Percentiles rank a stretch among this genome's conserved stretches.
Evolutionary conservation across 371 early-diverging fungal genomes (phyloP).

Genomic region (Haplosporangium sp.): DNA sequence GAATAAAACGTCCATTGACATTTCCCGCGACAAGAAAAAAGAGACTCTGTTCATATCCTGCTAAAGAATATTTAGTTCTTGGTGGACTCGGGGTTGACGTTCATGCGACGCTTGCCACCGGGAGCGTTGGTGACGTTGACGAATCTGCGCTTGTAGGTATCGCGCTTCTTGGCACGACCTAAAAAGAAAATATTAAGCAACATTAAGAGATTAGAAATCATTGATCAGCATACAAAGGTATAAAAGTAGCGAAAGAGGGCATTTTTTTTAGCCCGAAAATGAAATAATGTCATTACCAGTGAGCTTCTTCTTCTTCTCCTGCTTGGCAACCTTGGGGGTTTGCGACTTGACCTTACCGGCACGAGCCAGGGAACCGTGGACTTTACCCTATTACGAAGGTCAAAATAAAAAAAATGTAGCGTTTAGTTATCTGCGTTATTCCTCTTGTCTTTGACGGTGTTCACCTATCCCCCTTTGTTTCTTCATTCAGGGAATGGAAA

Average conservation of each 20-base stretch:
- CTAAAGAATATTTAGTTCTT: slow-evolving; percentile 49
- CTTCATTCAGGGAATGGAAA: no score
- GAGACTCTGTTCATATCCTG: slow-evolving; percentile 10
- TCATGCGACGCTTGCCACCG: slow-evolving; percentile 88
- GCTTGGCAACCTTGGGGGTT: slow-evolving; percentile 99
- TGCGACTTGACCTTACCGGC: slow-evolving; percentile 99
- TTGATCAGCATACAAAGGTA: no score
- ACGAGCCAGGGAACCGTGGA: slow-evolving; percentile 99
- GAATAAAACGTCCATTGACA: no score
- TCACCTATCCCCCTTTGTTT: no score
- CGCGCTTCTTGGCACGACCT: slow-evolving; percentile 99
- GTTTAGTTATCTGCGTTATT: background rate
- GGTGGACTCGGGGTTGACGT: slow-evolving; percentile 56
- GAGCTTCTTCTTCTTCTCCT: slow-evolving; percentile 96
- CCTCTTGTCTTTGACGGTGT: no score
- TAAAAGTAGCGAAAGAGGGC: slow-evolving; percentile 29
- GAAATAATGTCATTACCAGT: slow-evolving; percentile 67
- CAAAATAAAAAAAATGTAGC: background rate
- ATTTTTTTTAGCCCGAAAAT: slow-evolving; percentile 67
- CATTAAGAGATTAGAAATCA: background rate
- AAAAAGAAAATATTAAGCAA: background rate
- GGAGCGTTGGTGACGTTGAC: slow-evolving; percentile 91
- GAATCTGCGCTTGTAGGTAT: slow-evolving; percentile 97
- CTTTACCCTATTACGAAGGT: slow-evolving; percentile 86
- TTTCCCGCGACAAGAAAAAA: background rate